Evolutionary conservation across 1,284 basidiomycete genomes (phyloP).

Genomic region (Cutaneotrichosporon dermatis): DNA sequence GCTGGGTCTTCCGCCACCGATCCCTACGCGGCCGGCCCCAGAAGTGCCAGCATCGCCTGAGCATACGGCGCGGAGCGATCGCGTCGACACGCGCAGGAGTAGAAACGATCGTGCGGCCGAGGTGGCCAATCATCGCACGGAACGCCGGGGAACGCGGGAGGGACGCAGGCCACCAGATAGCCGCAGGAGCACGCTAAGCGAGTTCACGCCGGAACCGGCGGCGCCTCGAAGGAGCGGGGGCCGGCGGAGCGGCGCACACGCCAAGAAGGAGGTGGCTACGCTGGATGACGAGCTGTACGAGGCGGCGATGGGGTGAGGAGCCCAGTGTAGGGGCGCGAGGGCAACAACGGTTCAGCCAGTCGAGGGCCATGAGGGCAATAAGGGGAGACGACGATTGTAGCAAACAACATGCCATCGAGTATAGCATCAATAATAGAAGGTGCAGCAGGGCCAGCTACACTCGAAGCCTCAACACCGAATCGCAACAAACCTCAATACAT

Average conservation of each 20-base stretch:
- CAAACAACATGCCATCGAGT: too few relatives aligned
- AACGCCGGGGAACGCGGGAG: background rate
- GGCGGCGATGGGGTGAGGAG: background rate
- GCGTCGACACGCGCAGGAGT: background rate
- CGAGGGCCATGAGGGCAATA: background rate
- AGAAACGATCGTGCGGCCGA: too few relatives aligned
- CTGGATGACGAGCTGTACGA: conserved; percentile 4
- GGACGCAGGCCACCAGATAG: too few relatives aligned
- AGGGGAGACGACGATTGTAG: too few relatives aligned
- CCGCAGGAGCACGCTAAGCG: too few relatives aligned
- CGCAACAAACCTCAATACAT: too few relatives aligned
- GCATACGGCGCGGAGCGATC: background rate
- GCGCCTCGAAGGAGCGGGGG: background rate
- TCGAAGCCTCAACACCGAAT: too few relatives aligned
- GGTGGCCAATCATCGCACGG: background rate
- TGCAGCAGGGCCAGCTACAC: too few relatives aligned
- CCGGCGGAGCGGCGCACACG: background rate
- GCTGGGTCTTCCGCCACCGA: background rate
- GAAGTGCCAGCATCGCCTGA: background rate
- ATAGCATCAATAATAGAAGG: too few relatives aligned
- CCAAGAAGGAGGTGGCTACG: background rate
- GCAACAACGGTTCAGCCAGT: background rate
- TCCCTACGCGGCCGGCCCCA: background rate
- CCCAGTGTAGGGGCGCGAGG: background rate
- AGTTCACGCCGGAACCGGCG: background rate